Evolutionary conservation across 495 filamentous ascomycete species (phyloP).

Genomic region (Penicillium herquei): DNA sequence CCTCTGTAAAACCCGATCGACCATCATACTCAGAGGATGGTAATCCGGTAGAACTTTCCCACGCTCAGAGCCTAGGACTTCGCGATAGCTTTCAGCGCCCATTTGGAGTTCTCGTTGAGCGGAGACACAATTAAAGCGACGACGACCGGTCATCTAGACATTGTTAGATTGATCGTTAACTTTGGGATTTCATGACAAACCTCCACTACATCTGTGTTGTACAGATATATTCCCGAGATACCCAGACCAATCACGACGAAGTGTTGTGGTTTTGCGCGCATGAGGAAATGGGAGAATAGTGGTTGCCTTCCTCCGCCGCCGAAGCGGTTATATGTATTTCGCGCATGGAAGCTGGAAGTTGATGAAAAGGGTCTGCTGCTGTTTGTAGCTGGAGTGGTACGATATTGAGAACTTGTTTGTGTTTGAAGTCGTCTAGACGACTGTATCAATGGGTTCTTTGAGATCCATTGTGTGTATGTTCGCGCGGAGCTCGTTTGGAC

Average conservation of each 20-base stretch:
- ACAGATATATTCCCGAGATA: conserved; percentile 58
- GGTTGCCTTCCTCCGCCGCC: conserved; percentile 13
- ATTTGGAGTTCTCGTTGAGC: conserved; percentile 52
- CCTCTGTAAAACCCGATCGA: conserved; percentile 66
- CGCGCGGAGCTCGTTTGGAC: neutral
- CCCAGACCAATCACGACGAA: conserved; percentile 33
- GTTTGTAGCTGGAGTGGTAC: neutral
- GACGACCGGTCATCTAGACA: conserved; percentile 60
- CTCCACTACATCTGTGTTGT: conserved; percentile 76
- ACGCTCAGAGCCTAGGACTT: conserved; percentile 47
- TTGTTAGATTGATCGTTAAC: neutral
- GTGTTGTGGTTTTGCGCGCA: conserved; percentile 30
- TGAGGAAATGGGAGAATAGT: conserved; percentile 14
- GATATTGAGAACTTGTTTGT: neutral
- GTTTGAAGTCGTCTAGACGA: neutral
- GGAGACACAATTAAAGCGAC: conserved; percentile 77
- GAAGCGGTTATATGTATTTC: conserved; percentile 35
- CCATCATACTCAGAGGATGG: conserved; percentile 52
- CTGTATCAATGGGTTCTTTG: neutral
- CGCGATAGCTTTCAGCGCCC: conserved; percentile 50
- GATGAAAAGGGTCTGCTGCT: conserved; percentile 22
- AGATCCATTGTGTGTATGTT: conserved; percentile 3
- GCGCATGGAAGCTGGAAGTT: conserved; percentile 5
- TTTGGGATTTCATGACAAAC: conserved; percentile 28
- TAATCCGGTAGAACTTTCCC: conserved; percentile 48